Evolutionary conservation across 2,329 filamentous ascomycete species (phyloP), one percentile per base, ranked within the genome.

Genomic region (Penicillium sp.): DNA sequence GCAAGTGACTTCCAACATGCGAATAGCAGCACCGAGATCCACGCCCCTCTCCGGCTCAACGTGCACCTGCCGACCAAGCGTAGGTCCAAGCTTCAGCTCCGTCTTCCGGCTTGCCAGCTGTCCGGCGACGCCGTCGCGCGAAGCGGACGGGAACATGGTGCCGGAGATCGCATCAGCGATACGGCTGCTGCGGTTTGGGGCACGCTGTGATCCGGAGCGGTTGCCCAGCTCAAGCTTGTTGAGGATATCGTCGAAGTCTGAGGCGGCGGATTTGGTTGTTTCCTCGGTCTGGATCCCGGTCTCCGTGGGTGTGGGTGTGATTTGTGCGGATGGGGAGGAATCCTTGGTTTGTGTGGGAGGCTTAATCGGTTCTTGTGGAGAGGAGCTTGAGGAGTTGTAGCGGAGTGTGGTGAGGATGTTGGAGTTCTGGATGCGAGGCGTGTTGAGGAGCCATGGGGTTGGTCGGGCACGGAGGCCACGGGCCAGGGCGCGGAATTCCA

Each of bases 61-160:
- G 6, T 66, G 53, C 14, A 71, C 63, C 61, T 74, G 69, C 1
- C 73, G 72, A 22, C 73, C 73, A 24, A 76, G 68, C 31, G 65
- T 65, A n/a, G 73, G 70, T 3, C 72, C 72, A 24, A 75, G 65
- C 62, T 75, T 75, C 47, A 74, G 54, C 41, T 73, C 68, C 21
- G 70, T 57, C 50, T 65, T 68, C n/a, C 65, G 68, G 31, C 57
- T 29, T 6, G 66, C 63, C 3, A 54, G 54, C 13, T 62, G 56
- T 48, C 63, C 55, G 29, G 57, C 63, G 26, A 45, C 46, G 37
- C 39, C 53, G 37, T 52, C 61, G 48, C 44, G 46, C 14, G 48
- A 27, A 14, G 48, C 8, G 3, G 48, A 41, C 7, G 48, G 16
- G 19, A 24, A 50, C 33, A 37, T 50, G 11, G 62, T 60, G 35